Evolutionary conservation across 306 rosid species (phyloP), one percentile per base, ranked within the genome.

Genomic region (Begonia peltatifolia): DNA sequence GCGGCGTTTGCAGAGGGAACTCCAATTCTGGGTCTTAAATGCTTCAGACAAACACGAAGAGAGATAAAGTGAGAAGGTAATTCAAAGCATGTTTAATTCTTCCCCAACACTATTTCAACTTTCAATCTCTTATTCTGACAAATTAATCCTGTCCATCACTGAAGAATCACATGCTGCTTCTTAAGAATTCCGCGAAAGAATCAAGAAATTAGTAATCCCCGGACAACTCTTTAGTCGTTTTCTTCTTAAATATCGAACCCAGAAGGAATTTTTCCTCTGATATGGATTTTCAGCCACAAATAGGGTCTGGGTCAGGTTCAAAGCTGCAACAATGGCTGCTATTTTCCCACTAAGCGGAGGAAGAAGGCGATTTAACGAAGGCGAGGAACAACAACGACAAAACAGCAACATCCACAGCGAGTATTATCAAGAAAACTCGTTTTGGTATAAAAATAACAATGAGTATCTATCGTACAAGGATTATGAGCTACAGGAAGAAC

Each of bases 231-330:
- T 7, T 30, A 30, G 38, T 30, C 8, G 0, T 30, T 30, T 30
- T 30, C 38, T 30, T 6, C 38, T 30, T 30, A 30, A 30, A 30
- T 30, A 30, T 30, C 38, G 38, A 30, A 30, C 38, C 38, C 38
- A 25, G 63, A 9, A 12, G 7, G 46, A 50, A 52, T 15, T 55
- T 62, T 52, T 43, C 43, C 59, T 38, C 67, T 74, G 82, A 75
- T 70, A 81, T 81, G 89, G 89, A 81, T 78, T 69, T 68, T 65
- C 30, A 25, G 64, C 52, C 73, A 62, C 67, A 68, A 71, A 64
- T 61, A 64, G 69, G 74, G 63, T 47, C 60, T 50, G 38, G 38
- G 13, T 10, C 48, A 44, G 48, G 48, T 11, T 44, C 48, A 44
- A 49, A 16, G 63, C 57, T 44, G 38, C 47, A 63, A 50, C 25